Conservation (phyloP, 2,329 filamentous ascomycete species). For the Colletotrichum cuscutae region DNA sequence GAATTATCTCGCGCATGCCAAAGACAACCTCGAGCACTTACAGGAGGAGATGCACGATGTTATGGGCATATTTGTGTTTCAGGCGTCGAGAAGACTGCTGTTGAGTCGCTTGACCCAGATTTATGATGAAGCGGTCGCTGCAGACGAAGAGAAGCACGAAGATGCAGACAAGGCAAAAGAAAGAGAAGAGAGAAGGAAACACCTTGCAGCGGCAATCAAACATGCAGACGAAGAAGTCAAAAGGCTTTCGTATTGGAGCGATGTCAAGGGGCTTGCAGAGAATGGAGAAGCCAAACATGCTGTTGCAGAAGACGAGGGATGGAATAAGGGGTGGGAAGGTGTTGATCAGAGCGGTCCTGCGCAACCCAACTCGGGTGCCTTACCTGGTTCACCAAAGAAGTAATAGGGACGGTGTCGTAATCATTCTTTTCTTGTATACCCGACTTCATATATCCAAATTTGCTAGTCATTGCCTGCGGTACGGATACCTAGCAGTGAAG, state of each 20-base stretch:
- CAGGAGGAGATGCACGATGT: conserved; percentile 83
- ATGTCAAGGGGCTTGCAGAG: conserved; percentile 76
- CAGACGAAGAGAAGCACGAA: conserved; percentile 55
- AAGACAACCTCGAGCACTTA: conserved; percentile 80
- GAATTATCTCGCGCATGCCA: conserved; percentile 82
- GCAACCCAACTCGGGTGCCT: conserved; percentile 43
- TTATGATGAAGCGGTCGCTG: conserved; percentile 64
- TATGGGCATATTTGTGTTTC: conserved; percentile 89
- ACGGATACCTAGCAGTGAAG: not conserved
- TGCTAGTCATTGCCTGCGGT: not conserved
- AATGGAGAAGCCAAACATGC: conserved; percentile 58
- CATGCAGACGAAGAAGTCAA: conserved; percentile 85
- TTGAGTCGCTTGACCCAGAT: conserved; percentile 75
- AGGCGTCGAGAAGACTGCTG: conserved; percentile 83
- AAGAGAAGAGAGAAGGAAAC: conserved; percentile 65
- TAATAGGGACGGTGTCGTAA: not conserved
- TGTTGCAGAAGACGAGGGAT: conserved; percentile 53
- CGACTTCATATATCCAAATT: conserved; percentile 12
- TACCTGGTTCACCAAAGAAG: conserved; percentile 21
- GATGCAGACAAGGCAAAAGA: conserved; percentile 43
- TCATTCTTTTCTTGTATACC: conserved; percentile 37
- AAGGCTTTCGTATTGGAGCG: conserved; percentile 87
- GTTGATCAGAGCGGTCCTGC: conserved; percentile 64
- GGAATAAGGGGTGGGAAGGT: conserved; percentile 60
- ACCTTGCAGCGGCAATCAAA: conserved; percentile 78